Evolutionary conservation across 169 alveolate species (phyloP), one percentile per base, ranked within the genome.

Genomic region (Cryptosporidium ryanae): DNA sequence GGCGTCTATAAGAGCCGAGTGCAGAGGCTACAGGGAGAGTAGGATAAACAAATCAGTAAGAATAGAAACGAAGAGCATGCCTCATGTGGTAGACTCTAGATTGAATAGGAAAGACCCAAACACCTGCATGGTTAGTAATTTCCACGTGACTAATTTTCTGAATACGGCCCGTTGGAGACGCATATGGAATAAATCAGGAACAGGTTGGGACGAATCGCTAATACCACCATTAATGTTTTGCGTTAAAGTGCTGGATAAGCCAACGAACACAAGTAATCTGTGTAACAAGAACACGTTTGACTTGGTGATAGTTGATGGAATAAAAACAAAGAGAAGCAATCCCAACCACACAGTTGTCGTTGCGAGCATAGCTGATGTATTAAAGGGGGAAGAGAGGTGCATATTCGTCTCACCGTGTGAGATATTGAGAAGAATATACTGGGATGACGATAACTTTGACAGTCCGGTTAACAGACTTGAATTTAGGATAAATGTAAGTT

Each of bases 211-310:
- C 43, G 87, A 76, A 43, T 13, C 64, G 13, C 46, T 76, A 61
- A 76, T 76, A 32, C 87, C 87, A 38, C 87, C 87, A 34, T 61
- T 76, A 43, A 59, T 76, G 38, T 76, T 76, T 76, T 76, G 87
- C 27, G 71, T 61, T 21, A 76, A 76, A 34, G 31, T 76, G 8
- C 38, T 76, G n/a, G 87, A 76, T 38, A 76, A 38, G 5, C 87
- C 87, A 31, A 43, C 49, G 25, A 38, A 31, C 34, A 31, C 66
- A 29, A 3, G n/a, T 6, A 61, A 59, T 59, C 25, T 43, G n/a
- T 76, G 87, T 32, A 44, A 43, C 46, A 59, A 38, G 32, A 76
- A 76, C 27, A 43, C 31, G 2, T 59, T 76, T 59, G 87, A 76
- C n/a, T 76, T 76, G 48, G 21, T 59, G 10, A 23, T 76, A 17